Base-by-base conservation (phyloP, 257 asterid genomes). In the Przewalskia tangutica region DNA sequence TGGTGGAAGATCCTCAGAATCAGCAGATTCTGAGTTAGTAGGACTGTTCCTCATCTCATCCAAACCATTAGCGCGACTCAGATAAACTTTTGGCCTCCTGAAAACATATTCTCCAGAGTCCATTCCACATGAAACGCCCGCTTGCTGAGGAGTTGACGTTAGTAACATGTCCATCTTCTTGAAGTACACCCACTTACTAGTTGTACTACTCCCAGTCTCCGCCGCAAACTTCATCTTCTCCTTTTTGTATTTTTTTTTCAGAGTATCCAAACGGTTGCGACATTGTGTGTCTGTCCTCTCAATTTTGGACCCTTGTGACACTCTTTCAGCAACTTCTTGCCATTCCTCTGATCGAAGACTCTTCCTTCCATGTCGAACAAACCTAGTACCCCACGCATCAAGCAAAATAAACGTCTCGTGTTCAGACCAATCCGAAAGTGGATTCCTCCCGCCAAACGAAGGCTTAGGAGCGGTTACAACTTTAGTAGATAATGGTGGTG, bases 241-340 rank as follows among this genome's bases (percentile, higher is more conserved):
- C 92, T 95, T 94, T 79, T 95, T 95, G 92, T 95, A 95, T 51
- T 95, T 95, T 79, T 95, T 95, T 87, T 95, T 95, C 89, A 95
- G 51, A 0, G 99, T 95, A 63, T 94, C 99, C 85, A 95, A 84
- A 68, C 98, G 97, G 78, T 92, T 95, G 14, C 98, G 84, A 82
- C 99, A 95, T 71, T 95, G 99, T n/a, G 97, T 90, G 78, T 94
- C 97, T 0, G 98, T 92, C 58, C 99, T 86, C 70, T 91, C 97
- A 8, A 91, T 86, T 59, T 85, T 91, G 0, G 98, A 94, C n/a
- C 88, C 93, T 55, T 83, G 93, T 0, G 94, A 90, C 9, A 95
- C 99, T 85, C 87, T 91, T 46, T 91, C 96, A 0, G 98, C 93
- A 32, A 95, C 98, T 84, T 91, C 98, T 85, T 92, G 97, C 98